Base-by-base conservation (phyloP, 306 rosid species). In the Vigna radiata region DNA sequence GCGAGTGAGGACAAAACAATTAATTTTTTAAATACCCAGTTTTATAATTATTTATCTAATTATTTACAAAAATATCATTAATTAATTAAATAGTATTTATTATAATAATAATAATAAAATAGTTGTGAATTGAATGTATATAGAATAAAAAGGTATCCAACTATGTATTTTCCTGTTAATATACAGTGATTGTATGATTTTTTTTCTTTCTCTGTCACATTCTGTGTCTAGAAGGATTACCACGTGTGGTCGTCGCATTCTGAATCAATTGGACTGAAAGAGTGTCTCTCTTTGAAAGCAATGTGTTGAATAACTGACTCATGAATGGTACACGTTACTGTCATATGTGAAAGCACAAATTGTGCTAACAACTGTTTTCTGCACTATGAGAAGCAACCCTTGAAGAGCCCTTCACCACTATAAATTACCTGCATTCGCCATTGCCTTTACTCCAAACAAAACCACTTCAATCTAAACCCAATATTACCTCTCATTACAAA, bases 321-420 rank as follows among this genome's bases (percentile, higher is more conserved):
- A 11, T 10, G 3, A 64, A 64, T 23, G 13, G 5, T 11, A 4
- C 33, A 19, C 70, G 31, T 37, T 43, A 3, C 6, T 39, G 70
- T 6, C 6, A 5, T 48, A 23, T 29, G 37, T 0, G 9, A 19
- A 33, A 56, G 16, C 19, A 5, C 37, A 27, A 60, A 5, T 61
- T 14, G 68, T 31, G 47, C 14, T n/a, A 7, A 0, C 48, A 1
- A 63, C 70, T 64, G 17, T 39, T 10, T 37, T 0, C 13, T 37
- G 70, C 70, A 64, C 31, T 64, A 64, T n/a, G 9, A 37, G 41
- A 63, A 41, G 46, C 15, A 27, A 3, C 18, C 31, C 0, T 60
- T 17, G 15, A 64, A 37, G 70, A 10, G 16, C 37, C 53, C 36
- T 12, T 41, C 72, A 67, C 55, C 21, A 67, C 72, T 67, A 53